phyloP scores from a whole-genome alignment of 257 asterid species.

The Solanum chaucha region DNA sequence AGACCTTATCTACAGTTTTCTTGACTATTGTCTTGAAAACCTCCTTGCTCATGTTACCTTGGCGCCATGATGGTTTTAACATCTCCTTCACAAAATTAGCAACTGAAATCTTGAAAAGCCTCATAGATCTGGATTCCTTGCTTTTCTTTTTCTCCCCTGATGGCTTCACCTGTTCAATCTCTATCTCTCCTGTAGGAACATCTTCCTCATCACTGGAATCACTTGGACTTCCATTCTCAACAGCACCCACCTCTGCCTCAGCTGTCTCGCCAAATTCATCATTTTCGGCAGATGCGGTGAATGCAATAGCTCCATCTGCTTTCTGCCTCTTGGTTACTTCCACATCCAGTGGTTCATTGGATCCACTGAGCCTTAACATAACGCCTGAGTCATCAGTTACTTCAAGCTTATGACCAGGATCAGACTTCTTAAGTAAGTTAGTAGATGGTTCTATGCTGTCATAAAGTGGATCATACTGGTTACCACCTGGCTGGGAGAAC shows the following conservation, averaged over 20 bases:
- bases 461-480: slow-evolving; percentile 77
- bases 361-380: slow-evolving; percentile 34
- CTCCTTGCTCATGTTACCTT: slow-evolving; percentile 98
- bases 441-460: slow-evolving; percentile 82
- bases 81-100: slow-evolving; percentile 94
- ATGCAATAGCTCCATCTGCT: slow-evolving; percentile 28
- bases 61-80: slow-evolving; percentile 96
- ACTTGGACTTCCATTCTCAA: slow-evolving; percentile 59
- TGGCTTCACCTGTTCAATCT: slow-evolving; percentile 64
- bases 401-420: slow-evolving; percentile 30
- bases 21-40: slow-evolving; percentile 96
- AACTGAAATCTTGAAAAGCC: slow-evolving; percentile 56
- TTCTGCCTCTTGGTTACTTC: slow-evolving; percentile 34
- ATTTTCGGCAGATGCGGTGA: slow-evolving; percentile 30
- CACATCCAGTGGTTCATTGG: slow-evolving; percentile 32
- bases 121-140: slow-evolving; percentile 61
- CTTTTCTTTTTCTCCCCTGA: slow-evolving; percentile 53
- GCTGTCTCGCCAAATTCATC: slow-evolving; percentile 89
- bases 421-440: slow-evolving; percentile 32
- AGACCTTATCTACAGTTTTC: slow-evolving; percentile 98
- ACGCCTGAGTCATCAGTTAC: slow-evolving; percentile 46
- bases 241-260: slow-evolving; percentile 66
- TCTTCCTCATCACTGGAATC: slow-evolving; percentile 41
- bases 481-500: slow-evolving; percentile 31
- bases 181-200: slow-evolving; percentile 43